Evolutionary conservation across 1,284 basidiomycete species (phyloP).

Genomic region (Boletus semigastroideus): DNA sequence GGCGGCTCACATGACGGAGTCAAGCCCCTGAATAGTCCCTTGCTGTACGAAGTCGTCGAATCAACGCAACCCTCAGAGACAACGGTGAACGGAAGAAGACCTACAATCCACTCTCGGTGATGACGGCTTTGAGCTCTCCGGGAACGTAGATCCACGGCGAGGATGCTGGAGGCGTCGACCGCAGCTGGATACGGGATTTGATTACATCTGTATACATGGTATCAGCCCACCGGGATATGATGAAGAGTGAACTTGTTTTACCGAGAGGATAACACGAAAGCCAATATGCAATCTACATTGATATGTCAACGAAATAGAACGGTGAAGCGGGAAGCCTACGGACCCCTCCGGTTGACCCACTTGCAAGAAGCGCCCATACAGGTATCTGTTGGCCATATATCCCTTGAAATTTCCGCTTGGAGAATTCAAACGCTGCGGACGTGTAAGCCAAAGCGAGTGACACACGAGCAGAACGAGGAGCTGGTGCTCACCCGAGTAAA

Average conservation of each 20-base stretch:
- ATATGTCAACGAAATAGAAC: slow-evolving; percentile 1
- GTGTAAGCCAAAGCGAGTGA: not conserved
- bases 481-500: slow-evolving; percentile 61
- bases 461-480: not conserved
- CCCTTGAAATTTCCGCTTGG: slow-evolving; percentile 74
- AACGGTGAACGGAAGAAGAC: slow-evolving; percentile 31
- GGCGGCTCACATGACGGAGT: slow-evolving; percentile 60
- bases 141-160: slow-evolving; percentile 84
- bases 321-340: slow-evolving; percentile 30
- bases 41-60: slow-evolving; percentile 35
- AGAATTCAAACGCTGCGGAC: slow-evolving; percentile 78
- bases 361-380: slow-evolving; percentile 85
- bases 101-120: slow-evolving; percentile 76
- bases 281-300: slow-evolving; percentile 83
- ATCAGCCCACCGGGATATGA: not conserved
- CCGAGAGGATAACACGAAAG: slow-evolving; percentile 88
- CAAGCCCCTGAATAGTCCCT: slow-evolving; percentile 71
- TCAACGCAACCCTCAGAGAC: not conserved
- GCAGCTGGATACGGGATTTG: slow-evolving; percentile 87
- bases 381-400: slow-evolving; percentile 70
- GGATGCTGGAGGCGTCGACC: slow-evolving; percentile 70
- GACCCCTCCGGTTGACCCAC: slow-evolving; percentile 88
- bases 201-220: slow-evolving; percentile 66
- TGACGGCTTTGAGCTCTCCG: slow-evolving; percentile 65
- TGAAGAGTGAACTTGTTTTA: slow-evolving; percentile 25